These are phyloP conservation scores for Podospora comata DNA, from an alignment of 495 filamentous ascomycete species.

Conservation along the genomic window DNA sequence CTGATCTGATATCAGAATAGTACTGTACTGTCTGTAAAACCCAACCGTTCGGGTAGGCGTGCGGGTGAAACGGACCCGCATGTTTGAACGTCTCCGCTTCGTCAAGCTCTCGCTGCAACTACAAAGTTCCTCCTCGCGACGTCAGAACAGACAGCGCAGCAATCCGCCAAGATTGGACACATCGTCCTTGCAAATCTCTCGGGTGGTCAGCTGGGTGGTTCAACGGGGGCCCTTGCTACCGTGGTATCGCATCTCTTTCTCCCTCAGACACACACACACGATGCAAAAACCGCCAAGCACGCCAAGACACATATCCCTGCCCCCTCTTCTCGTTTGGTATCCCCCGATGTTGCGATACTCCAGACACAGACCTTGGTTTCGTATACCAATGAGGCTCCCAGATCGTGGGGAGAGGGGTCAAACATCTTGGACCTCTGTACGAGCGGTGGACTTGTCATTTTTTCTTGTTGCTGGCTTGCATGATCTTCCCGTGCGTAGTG, in stretches of 20 bases:
- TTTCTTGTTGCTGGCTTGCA: conserved; percentile 6
- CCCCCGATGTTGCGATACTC: conserved; percentile 1
- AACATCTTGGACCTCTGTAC: background rate
- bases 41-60: background rate
- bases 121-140: background rate
- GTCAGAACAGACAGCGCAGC: background rate
- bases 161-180: background rate
- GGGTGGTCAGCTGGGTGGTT: conserved; percentile 4
- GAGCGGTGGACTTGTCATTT: background rate
- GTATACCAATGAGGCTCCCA: conserved; percentile 4
- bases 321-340: conserved; percentile 5
- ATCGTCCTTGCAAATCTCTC: conserved; percentile 8
- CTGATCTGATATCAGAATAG: no score
- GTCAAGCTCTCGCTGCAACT: background rate
- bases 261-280: background rate
- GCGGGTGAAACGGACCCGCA: background rate
- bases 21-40: no score
- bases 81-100: background rate
- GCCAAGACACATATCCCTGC: background rate
- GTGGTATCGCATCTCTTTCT: conserved; percentile 1
- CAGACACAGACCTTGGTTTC: background rate
- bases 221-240: background rate
- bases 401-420: conserved; percentile 3
- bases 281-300: background rate
- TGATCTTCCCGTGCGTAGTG: conserved; percentile 14